Conservation (phyloP, 768 basidiomycete genomes). For the Wakefieldia striispora region DNA sequence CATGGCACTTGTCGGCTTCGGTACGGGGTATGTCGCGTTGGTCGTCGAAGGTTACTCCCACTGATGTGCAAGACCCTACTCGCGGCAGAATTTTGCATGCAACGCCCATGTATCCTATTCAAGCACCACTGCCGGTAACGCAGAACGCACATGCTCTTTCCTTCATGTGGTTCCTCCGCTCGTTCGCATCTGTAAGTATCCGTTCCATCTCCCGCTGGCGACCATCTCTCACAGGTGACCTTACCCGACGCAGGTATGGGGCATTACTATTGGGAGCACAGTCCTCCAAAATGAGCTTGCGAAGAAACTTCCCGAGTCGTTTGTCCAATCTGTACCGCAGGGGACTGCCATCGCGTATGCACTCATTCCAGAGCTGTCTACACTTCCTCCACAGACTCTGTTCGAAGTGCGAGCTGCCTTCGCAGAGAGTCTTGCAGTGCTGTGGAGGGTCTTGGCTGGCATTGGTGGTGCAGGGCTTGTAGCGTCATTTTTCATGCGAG, state of each 20-base stretch:
- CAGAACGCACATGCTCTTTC: slow-evolving; percentile 45
- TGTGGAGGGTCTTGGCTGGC: slow-evolving; percentile 45
- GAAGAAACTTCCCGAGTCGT: slow-evolving; percentile 38
- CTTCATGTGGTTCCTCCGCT: slow-evolving; percentile 39
- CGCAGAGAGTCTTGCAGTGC: slow-evolving; percentile 34
- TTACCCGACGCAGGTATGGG: slow-evolving; percentile 40
- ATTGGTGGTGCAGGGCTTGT: slow-evolving; percentile 18
- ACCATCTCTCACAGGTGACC: not conserved
- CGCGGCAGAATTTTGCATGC: slow-evolving; percentile 2
- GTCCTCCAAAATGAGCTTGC: slow-evolving; percentile 51
- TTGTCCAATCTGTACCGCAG: slow-evolving; percentile 34
- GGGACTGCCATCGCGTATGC: slow-evolving; percentile 44
- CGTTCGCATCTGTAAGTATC: slow-evolving; percentile 33
- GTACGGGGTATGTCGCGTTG: not conserved
- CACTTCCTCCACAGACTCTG: slow-evolving; percentile 33
- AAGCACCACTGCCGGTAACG: slow-evolving; percentile 42
- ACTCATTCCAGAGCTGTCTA: slow-evolving; percentile 41
- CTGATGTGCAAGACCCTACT: not conserved
- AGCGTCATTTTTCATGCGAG: slow-evolving; percentile 7
- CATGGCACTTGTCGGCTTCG: not conserved
- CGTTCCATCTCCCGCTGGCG: not conserved
- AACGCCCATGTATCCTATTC: slow-evolving; percentile 43
- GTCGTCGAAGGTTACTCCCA: not conserved
- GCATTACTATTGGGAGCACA: slow-evolving; percentile 46
- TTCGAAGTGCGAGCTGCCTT: slow-evolving; percentile 41